Evolutionary conservation across 1,284 basidiomycete genomes (phyloP).

Genomic region (Cerioporus squamosus): DNA sequence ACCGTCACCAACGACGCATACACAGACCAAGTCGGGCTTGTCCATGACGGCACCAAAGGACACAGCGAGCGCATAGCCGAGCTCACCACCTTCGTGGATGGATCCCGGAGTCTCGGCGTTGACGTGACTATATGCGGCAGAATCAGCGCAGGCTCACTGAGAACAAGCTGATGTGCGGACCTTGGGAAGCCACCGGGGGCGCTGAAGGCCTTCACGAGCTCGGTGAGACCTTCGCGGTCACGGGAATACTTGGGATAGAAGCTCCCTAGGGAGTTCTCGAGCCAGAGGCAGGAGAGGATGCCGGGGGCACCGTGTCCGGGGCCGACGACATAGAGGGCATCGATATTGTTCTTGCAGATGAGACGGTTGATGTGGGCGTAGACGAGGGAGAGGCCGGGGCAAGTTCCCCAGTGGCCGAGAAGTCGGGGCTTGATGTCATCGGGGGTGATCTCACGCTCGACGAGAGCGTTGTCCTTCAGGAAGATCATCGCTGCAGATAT

Average conservation of each 20-base stretch:
- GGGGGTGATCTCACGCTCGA: slow-evolving; percentile 59
- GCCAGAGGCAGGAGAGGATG: slow-evolving; percentile 79
- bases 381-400: slow-evolving; percentile 76
- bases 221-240: slow-evolving; percentile 64
- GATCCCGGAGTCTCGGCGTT: slow-evolving; percentile 84
- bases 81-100: slow-evolving; percentile 91
- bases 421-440: slow-evolving; percentile 82
- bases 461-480: slow-evolving; percentile 73
- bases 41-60: slow-evolving; percentile 90
- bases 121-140: slow-evolving; percentile 54
- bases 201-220: slow-evolving; percentile 68
- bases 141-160: not conserved
- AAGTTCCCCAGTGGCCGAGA: slow-evolving; percentile 80
- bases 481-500: slow-evolving; percentile 73
- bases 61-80: slow-evolving; percentile 87
- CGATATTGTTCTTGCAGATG: slow-evolving; percentile 62
- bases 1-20: slow-evolving; percentile 85
- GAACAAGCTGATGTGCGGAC: slow-evolving; percentile 31
- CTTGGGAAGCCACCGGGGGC: slow-evolving; percentile 71
- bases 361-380: slow-evolving; percentile 84
- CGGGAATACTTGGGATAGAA: slow-evolving; percentile 79
- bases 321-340: slow-evolving; percentile 75
- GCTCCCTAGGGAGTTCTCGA: slow-evolving; percentile 76
- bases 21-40: slow-evolving; percentile 81
- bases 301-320: slow-evolving; percentile 86